Percentiles rank a stretch among this genome's conserved stretches.
These are phyloP conservation scores for Luffa acutangula DNA, from an alignment of 306 rosid genomes.

Conservation along the genomic window DNA sequence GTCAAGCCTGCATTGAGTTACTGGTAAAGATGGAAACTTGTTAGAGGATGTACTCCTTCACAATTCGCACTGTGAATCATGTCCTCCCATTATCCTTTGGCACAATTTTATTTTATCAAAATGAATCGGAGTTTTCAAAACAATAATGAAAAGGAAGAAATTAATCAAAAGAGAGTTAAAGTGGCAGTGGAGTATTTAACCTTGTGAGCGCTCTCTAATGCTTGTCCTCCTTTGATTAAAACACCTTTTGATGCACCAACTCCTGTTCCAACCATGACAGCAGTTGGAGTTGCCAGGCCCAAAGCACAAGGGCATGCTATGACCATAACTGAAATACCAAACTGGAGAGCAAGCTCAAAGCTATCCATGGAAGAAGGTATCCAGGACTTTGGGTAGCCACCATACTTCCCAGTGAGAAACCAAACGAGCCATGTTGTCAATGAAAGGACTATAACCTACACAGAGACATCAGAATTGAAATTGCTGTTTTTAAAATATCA, in stretches of 20 bases:
- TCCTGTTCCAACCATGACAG: constrained; percentile 92
- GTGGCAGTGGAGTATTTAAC: constrained; percentile 18
- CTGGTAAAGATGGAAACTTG: neutral
- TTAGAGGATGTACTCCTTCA: neutral
- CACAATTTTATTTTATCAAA: neutral
- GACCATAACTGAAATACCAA: constrained; percentile 81
- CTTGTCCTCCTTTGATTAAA: constrained; percentile 83
- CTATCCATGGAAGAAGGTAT: constrained; percentile 59
- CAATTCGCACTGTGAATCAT: neutral
- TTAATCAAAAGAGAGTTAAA: neutral
- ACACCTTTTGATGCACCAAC: constrained; percentile 91
- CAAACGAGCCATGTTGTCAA: constrained; percentile 65
- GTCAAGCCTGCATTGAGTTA: neutral
- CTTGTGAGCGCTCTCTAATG: constrained; percentile 79
- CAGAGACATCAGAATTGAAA: neutral
- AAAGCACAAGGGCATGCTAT: constrained; percentile 95
- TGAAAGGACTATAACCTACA: constrained; percentile 60
- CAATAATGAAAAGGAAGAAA: neutral
- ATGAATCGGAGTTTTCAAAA: neutral
- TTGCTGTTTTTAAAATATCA: neutral
- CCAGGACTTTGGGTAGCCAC: constrained; percentile 64
- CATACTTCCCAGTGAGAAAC: constrained; percentile 58
- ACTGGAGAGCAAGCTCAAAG: constrained; percentile 83
- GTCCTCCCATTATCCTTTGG: neutral
- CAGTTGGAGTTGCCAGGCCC: constrained; percentile 90